A percentile compares a stretch with the other conserved stretches of the same genome.
Conservation (phyloP, 2,329 filamentous ascomycete genomes). For the Pseudopyrenochaeta lycopersici region DNA sequence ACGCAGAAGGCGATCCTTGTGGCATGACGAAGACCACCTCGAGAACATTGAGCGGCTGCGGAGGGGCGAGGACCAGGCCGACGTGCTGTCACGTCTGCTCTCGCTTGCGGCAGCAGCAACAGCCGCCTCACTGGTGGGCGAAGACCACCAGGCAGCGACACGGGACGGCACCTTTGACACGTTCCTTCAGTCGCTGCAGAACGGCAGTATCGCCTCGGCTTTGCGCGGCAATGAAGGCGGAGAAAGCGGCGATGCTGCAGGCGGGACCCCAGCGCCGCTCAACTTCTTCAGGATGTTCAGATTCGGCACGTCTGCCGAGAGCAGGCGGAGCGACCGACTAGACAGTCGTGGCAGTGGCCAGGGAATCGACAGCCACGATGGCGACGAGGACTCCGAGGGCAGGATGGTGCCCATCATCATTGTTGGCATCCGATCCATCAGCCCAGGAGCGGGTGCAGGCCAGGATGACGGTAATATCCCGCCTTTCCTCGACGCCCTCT, state of each 20-base stretch:
- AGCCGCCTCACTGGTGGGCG: constrained; percentile 71
- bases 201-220: constrained; percentile 66
- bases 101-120: constrained; percentile 71
- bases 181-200: constrained; percentile 69
- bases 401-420: constrained; percentile 75
- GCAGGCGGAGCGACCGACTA: constrained; percentile 25
- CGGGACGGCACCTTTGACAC: constrained; percentile 70
- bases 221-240: constrained; percentile 56
- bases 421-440: constrained; percentile 73
- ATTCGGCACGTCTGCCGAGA: constrained; percentile 63
- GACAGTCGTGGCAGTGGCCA: constrained; percentile 36
- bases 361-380: constrained; percentile 27
- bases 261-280: constrained; percentile 61
- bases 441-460: constrained; percentile 58
- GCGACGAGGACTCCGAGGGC: constrained; percentile 56
- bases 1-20: constrained; percentile 63
- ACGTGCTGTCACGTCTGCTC: constrained; percentile 67
- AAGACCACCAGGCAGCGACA: constrained; percentile 63
- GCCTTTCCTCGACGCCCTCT: constrained; percentile 62
- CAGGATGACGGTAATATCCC: constrained; percentile 55
- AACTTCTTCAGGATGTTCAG: constrained; percentile 76
- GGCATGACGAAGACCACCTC: constrained; percentile 36
- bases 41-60: constrained; percentile 48
- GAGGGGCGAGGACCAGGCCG: constrained; percentile 68
- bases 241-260: constrained; percentile 47